Conservation (phyloP, 176 grass and related monocot species). For the Calamus simplicifolius region DNA sequence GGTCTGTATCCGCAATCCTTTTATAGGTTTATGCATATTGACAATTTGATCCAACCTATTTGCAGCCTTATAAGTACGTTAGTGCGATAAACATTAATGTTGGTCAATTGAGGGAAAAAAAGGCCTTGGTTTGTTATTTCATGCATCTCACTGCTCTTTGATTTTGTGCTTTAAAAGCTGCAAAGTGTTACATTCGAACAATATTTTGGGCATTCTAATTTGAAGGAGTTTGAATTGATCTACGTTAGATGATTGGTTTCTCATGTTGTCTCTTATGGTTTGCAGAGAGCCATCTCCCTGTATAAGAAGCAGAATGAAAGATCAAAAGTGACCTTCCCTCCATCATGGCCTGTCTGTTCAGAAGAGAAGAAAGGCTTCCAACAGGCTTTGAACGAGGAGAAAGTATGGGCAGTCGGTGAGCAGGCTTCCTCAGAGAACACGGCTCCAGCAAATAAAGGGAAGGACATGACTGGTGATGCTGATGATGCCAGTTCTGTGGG, state of each 20-base stretch:
- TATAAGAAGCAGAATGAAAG: conserved; percentile 52
- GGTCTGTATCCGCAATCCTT: no score
- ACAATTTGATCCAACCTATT: no score
- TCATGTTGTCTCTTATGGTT: conserved; percentile 5
- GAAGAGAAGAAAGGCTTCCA: conserved; percentile 24
- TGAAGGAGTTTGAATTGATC: background rate
- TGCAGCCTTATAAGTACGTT: no score
- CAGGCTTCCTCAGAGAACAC: background rate
- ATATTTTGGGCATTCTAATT: no score
- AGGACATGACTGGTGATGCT: no score
- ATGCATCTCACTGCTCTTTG: no score
- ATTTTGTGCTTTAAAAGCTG: background rate
- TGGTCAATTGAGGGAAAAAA: no score
- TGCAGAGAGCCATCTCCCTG: conserved; percentile 50
- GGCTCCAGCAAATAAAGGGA: conserved; percentile 4
- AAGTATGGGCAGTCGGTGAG: conserved; percentile 18
- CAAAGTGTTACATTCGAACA: no score
- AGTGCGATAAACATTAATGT: no score
- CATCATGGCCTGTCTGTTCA: background rate
- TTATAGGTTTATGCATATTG: no score
- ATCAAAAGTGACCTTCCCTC: conserved; percentile 6
- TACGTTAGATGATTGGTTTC: background rate
- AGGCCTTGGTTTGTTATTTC: no score
- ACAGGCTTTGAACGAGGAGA: conserved; percentile 16
- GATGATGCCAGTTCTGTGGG: background rate